A percentile compares a stretch with the other conserved stretches of the same genome.
Evolutionary conservation across 2,329 filamentous ascomycete species (phyloP).

Genomic region (Epichloe baconii): DNA sequence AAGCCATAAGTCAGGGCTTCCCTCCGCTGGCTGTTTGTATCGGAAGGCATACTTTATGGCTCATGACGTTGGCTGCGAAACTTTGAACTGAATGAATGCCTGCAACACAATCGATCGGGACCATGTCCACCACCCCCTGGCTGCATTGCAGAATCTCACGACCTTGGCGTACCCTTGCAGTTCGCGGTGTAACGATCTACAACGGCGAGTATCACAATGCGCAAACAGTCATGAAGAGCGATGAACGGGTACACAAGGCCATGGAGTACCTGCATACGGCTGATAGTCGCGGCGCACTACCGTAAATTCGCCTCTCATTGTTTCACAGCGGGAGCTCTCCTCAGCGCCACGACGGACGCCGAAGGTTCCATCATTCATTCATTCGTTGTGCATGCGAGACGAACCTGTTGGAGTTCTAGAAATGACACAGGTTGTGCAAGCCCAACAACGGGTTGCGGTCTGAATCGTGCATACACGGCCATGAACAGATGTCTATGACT

Average conservation of each 20-base stretch:
- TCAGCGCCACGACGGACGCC: not conserved
- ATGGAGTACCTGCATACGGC: not conserved
- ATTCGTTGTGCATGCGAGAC: not conserved
- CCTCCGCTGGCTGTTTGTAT: not conserved
- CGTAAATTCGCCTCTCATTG: not conserved
- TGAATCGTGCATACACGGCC: not conserved
- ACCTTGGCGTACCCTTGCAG: not conserved
- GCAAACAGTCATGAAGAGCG: not conserved
- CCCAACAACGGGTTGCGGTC: not conserved
- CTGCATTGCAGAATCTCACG: not conserved
- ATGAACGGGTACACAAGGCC: not conserved
- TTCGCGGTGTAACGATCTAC: constrained; percentile 1
- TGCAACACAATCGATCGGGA: not conserved
- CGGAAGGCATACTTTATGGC: not conserved
- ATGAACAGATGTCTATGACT: not conserved
- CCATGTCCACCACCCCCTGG: not conserved
- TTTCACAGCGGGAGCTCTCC: not conserved
- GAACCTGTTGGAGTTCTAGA: not conserved
- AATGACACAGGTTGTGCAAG: not conserved
- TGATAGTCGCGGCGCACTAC: not conserved
- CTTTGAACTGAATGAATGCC: not conserved
- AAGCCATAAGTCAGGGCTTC: not conserved
- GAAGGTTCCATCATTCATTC: not conserved
- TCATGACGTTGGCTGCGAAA: not conserved
- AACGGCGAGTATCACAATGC: not conserved